These are phyloP conservation scores for Mucor racemosus DNA, from an alignment of 371 early-diverging fungal species.

Conservation along the genomic window DNA sequence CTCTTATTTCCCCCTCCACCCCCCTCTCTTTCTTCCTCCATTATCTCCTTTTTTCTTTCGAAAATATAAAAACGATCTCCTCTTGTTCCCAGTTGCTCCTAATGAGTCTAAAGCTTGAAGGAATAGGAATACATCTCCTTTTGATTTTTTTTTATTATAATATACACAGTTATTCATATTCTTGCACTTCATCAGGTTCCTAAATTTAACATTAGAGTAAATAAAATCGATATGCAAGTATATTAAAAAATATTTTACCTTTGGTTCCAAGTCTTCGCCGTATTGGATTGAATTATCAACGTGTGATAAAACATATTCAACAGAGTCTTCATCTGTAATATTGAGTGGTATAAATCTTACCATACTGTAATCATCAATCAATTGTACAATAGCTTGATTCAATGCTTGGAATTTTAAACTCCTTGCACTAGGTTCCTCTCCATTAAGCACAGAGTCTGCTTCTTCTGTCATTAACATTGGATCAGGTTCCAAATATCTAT, in stretches of 20 bases:
- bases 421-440: slow-evolving; percentile 48
- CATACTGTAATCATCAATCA: slow-evolving; percentile 96
- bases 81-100: neutral
- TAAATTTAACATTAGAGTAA: slow-evolving; percentile 18
- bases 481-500: slow-evolving; percentile 88
- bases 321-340: slow-evolving; percentile 93
- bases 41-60: slow-evolving; percentile 5
- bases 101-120: neutral
- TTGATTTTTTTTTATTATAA: slow-evolving; percentile 3
- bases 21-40: neutral
- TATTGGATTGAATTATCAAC: slow-evolving; percentile 97
- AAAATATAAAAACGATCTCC: neutral
- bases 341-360: slow-evolving; percentile 94
- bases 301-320: slow-evolving; percentile 82
- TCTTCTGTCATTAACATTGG: slow-evolving; percentile 84
- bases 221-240: slow-evolving; percentile 12
- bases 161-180: slow-evolving; percentile 31
- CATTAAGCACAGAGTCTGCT: slow-evolving; percentile 55
- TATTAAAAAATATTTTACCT: slow-evolving; percentile 50
- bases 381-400: slow-evolving; percentile 87
- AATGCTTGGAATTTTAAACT: slow-evolving; percentile 80
- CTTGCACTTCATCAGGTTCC: slow-evolving; percentile 50
- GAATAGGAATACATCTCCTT: slow-evolving; percentile 3
- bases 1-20: neutral
- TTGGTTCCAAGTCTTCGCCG: slow-evolving; percentile 96